Evolutionary conservation across 441 rosid genomes (phyloP), one percentile per base, ranked within the genome.

Genomic region (Jatropha podagrica): DNA sequence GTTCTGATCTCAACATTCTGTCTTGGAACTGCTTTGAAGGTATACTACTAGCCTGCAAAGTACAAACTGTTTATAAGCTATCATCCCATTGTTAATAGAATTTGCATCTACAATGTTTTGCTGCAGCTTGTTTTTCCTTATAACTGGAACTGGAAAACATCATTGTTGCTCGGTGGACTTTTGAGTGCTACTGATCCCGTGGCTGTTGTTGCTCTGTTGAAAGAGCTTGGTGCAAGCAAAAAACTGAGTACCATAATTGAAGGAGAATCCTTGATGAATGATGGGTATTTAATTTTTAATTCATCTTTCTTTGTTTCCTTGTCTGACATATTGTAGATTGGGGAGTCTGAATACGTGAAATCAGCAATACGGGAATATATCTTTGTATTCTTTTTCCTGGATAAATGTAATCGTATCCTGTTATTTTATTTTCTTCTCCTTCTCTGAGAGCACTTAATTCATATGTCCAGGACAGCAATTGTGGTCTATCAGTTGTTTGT

Each of bases 251-350:
- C 99, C 51, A 84, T 93, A 62, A 93, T 95, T 78, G 98, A 95
- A 74, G 99, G 99, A 74, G 99, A 95, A 78, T 93, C 99, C 73
- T 79, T 95, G 83, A 95, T 95, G 98, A 95, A 93, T 78, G 99
- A 95, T 66, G 99, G 99, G 99, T 95, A 89, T 68, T 65, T 79
- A 42, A 7, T 4, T 69, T 61, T 59, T 41, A 38, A n/a, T 71
- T 63, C 56, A 56, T 74, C 71, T 82, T 59, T 71, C 40, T 49
- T 71, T 70, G 2, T 64, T 73, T 60, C 67, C 69, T 62, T 76
- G 65, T n/a, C 49, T 54, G 63, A 42, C 7, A 58, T 42, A 65
- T 41, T 60, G 14, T 54, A 18, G 74, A 14, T 61, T 48, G 60
- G 68, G 48, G 42, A 56, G 18, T 52, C 42, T 80, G 59, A 58